Base-by-base conservation (phyloP, 2,329 filamentous ascomycete genomes). In the Pyricularia sp. region DNA sequence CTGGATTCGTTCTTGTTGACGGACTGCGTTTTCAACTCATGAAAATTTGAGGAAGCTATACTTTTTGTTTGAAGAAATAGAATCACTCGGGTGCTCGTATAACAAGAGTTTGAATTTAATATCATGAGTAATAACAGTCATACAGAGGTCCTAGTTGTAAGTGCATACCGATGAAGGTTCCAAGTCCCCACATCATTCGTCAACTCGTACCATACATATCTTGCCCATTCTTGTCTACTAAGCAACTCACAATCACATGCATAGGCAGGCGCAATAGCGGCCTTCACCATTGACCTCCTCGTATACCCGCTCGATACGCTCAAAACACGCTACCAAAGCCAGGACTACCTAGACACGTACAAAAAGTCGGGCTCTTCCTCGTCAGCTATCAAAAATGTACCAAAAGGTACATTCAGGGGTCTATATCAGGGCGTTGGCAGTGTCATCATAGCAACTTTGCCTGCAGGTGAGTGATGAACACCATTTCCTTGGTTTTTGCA, bases 271-370 rank as follows among this genome's bases (percentile, higher is more conserved):
- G 93, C 92, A 68, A 85, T 91, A 68, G 93, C 93, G 71, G 94
- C 93, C 30, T 93, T 97, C 76, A 90, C 90, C 0, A 91, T 97
- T 69, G 93, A 97, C 77, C 82, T 96, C 66, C 82, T 97, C 20
- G 87, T 97, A 50, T 97, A 95, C 75, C 94, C 93, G 0, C 83
- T 97, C 20, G 94, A 97, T 77, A 97, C 93, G 0, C 83, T 97
- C 74, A 97, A 97, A 77, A 97, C 93, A 9, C 87, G 93, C 11
- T 85, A 92, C 65, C 93, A 97, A 77, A 93, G 90, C 68, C 89
- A 88, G 14, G 86, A 93, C 74, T 95, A 93, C 79, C 81, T 87
- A 55, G 84, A 85, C 66, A 83, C 89, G 0, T 94, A 89, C 79
- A 82, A 65, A 28, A 65, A 58, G 17, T 65, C 83, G 0, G 85